Base-by-base conservation (phyloP, 306 rosid species). In the Rubus parviflorus region DNA sequence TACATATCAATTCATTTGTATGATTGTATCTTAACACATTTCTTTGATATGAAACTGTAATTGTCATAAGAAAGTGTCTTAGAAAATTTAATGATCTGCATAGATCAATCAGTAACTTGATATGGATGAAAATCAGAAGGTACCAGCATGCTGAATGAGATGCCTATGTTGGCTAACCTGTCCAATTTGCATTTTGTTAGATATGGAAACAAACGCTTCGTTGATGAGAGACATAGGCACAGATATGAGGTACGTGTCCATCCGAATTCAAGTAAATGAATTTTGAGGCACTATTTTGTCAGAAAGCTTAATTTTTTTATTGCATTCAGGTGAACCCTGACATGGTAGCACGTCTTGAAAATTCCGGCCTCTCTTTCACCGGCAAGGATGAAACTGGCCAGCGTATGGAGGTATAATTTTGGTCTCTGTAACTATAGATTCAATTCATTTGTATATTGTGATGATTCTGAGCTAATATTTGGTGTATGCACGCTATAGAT, bases 151-250 rank as follows among this genome's bases (percentile, higher is more conserved):
- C 25, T 51, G n/a, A 73, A 75, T 66, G 17, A 38, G 42, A 76
- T 37, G 61, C 73, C 45, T 45, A 41, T 10, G 68, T 76, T 68
- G 66, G 57, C 73, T 66, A 63, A 79, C 61, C 15, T 68, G 38
- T 69, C 67, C 48, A 72, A 46, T 79, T 65, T 47, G 19, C 42
- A 37, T 78, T 67, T 54, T 79, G 14, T 30, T 45, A 86, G 89
- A 66, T 86, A 86, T 67, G 89, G 89, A 69, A 83, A 86, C 37
- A 79, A 35, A 62, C 75, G 47, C 74, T 81, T 70, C 42, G 68
- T 86, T 52, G 85, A 86, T 53, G 89, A 86, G 83, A 79, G 89
- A 77, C 89, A 86, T 72, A 77, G 89, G 10, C 89, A 86, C 75
- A 83, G 89, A 86, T 86, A 83, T 37, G 89, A 86, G 89, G 89